phyloP scores from a whole-genome alignment of 2,329 filamentous ascomycete genomes.

The Cladosporium sp. region DNA sequence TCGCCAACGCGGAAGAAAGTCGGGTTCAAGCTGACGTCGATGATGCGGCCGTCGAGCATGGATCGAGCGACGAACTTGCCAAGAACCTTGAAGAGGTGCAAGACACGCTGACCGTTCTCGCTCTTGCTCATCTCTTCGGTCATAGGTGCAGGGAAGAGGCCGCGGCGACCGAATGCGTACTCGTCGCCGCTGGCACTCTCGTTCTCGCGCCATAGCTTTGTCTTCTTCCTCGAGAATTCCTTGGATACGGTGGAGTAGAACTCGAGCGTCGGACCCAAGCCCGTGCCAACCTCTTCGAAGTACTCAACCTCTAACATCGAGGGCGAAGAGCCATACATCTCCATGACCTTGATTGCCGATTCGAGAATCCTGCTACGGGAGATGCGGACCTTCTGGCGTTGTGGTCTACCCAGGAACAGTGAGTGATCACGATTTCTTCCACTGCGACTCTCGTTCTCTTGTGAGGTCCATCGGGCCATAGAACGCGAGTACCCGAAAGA shows the following conservation, averaged over 20 bases:
- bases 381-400: slow-evolving; percentile 97
- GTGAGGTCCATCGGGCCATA: slow-evolving; percentile 79
- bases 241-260: slow-evolving; percentile 98
- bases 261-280: slow-evolving; percentile 88
- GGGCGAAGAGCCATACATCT: slow-evolving; percentile 92
- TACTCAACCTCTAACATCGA: slow-evolving; percentile 97
- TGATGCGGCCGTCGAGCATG: slow-evolving; percentile 97
- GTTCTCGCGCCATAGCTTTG: slow-evolving; percentile 93
- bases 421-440: slow-evolving; percentile 83
- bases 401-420: slow-evolving; percentile 83
- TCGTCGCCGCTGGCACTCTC: slow-evolving; percentile 70
- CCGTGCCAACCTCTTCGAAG: slow-evolving; percentile 96
- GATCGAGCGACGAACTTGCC: slow-evolving; percentile 97
- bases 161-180: slow-evolving; percentile 77
- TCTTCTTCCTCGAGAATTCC: slow-evolving; percentile 95
- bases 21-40: slow-evolving; percentile 94
- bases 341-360: slow-evolving; percentile 97
- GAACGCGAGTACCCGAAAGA: slow-evolving; percentile 97
- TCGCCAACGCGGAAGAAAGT: slow-evolving; percentile 96
- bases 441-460: slow-evolving; percentile 79
- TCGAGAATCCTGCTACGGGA: slow-evolving; percentile 92
- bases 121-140: slow-evolving; percentile 68
- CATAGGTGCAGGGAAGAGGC: slow-evolving; percentile 88
- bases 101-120: slow-evolving; percentile 79
- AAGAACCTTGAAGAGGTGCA: slow-evolving; percentile 86